Conservation (phyloP, 1,139 yeast genomes). For the Scheffersomyces lignicola region DNA sequence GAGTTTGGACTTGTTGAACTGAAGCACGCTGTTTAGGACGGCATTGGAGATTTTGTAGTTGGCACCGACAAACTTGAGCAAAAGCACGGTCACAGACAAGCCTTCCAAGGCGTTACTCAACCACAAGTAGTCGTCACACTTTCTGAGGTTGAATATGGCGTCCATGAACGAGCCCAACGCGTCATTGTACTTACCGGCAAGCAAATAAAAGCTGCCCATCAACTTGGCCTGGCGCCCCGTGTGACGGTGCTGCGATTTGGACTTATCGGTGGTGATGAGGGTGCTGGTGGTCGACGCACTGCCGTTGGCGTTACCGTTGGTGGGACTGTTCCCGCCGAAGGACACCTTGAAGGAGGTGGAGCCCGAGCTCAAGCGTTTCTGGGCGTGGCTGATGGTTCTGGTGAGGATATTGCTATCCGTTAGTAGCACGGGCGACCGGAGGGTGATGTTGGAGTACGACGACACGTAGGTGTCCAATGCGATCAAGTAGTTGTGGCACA, state of each 20-base stretch:
- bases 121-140: conserved; percentile 81
- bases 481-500: conserved; percentile 62
- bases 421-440: conserved; percentile 71
- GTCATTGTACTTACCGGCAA: conserved; percentile 76
- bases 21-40: conserved; percentile 23
- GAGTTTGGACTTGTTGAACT: conserved; percentile 19
- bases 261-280: conserved; percentile 15
- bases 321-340: conserved; percentile 17
- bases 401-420: conserved; percentile 49
- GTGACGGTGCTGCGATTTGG: conserved; percentile 34
- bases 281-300: conserved; percentile 6
- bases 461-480: conserved; percentile 69
- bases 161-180: conserved; percentile 76
- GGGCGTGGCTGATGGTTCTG: conserved; percentile 56
- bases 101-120: conserved; percentile 84
- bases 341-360: conserved; percentile 38
- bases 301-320: conserved; percentile 9
- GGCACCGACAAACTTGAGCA: conserved; percentile 59
- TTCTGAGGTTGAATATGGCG: conserved; percentile 58
- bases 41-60: conserved; percentile 60
- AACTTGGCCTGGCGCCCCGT: conserved; percentile 75
- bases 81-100: conserved; percentile 62
- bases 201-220: conserved; percentile 70
- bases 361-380: conserved; percentile 41
- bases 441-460: conserved; percentile 67